A percentile compares a stretch with the other conserved stretches of the same genome.
These are phyloP conservation scores for Beauveria australis DNA, from an alignment of 2,329 filamentous ascomycete genomes.

Conservation along the genomic window DNA sequence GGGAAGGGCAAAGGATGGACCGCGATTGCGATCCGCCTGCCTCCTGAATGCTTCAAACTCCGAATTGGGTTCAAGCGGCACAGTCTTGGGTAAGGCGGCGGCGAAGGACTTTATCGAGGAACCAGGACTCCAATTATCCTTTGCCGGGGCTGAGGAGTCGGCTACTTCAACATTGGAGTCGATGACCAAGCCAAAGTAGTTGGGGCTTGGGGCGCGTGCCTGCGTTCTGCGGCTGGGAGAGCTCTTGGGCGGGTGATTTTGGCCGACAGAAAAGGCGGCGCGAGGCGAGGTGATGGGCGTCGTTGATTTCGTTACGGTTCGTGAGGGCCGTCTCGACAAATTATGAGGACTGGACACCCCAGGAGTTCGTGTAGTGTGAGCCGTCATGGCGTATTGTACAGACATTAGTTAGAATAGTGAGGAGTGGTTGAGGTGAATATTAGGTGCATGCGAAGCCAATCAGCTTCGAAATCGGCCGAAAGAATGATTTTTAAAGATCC, in stretches of 20 bases:
- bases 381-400: constrained; percentile 10
- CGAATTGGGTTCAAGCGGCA: constrained; percentile 67
- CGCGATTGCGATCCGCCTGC: constrained; percentile 58
- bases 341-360: constrained; percentile 8
- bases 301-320: constrained; percentile 29
- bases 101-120: constrained; percentile 64
- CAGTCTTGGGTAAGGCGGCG: constrained; percentile 57
- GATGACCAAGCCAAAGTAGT: constrained; percentile 75
- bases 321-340: constrained; percentile 7
- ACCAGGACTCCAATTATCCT: constrained; percentile 67
- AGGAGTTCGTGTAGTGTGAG: constrained; percentile 9
- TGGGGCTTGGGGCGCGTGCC: constrained; percentile 56
- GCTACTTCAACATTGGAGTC: constrained; percentile 53
- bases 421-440: background rate
- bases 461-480: constrained; percentile 5
- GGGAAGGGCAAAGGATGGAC: constrained; percentile 39
- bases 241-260: constrained; percentile 43
- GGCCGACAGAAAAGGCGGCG: constrained; percentile 45
- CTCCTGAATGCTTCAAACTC: constrained; percentile 75
- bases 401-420: background rate
- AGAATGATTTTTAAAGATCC: background rate
- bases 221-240: constrained; percentile 28
- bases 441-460: background rate
- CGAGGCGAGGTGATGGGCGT: constrained; percentile 47
- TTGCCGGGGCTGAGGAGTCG: constrained; percentile 54